Conservation (phyloP, 306 rosid genomes). For the Fagus crenata region DNA sequence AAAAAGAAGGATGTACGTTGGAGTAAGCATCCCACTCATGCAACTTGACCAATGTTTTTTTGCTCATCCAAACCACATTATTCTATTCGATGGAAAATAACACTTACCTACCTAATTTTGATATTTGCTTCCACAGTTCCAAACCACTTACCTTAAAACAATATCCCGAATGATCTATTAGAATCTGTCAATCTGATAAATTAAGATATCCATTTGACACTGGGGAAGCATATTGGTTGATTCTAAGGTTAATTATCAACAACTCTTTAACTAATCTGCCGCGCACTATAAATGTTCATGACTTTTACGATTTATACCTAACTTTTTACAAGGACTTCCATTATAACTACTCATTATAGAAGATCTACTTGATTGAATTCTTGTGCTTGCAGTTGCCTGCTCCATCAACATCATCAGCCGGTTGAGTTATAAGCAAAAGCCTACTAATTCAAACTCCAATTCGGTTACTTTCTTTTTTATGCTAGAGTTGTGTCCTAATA, state of each 20-base stretch:
- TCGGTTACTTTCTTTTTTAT: background rate
- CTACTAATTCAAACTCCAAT: background rate
- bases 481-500: too few relatives aligned
- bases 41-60: background rate
- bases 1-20: background rate
- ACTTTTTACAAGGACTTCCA: constrained; percentile 32
- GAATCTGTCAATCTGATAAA: background rate
- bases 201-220: constrained; percentile 3
- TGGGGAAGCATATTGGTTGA: background rate
- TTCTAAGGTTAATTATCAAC: background rate
- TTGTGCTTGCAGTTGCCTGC: constrained; percentile 30
- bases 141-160: background rate
- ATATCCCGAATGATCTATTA: background rate
- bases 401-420: constrained; percentile 10
- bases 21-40: constrained; percentile 5
- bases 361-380: background rate
- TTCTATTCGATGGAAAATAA: background rate
- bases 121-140: background rate
- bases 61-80: background rate
- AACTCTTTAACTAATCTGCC: too few relatives aligned
- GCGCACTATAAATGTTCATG: too few relatives aligned
- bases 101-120: background rate
- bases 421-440: background rate
- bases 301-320: too few relatives aligned
- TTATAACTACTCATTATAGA: constrained; percentile 26